Evolutionary conservation across 805 yeast species (phyloP).

Genomic region (Starmerella khaoyaiensis): DNA sequence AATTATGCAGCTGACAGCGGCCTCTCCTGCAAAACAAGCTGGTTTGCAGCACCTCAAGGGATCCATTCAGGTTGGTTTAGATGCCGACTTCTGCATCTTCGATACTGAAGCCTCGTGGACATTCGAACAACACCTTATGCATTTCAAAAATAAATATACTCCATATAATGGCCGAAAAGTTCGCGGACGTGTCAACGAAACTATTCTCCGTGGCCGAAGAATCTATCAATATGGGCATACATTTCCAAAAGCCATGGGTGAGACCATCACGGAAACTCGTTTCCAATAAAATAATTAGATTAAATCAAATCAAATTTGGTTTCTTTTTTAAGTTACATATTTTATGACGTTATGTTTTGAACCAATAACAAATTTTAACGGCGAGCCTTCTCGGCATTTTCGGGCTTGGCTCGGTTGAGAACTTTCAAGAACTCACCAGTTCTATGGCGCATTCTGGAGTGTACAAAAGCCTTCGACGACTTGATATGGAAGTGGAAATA

Average conservation of each 20-base stretch:
- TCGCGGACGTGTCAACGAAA: constrained; percentile 63
- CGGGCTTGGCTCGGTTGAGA: constrained; percentile 93
- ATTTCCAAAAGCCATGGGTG: constrained; percentile 14
- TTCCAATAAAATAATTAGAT: background rate
- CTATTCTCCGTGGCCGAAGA: constrained; percentile 61
- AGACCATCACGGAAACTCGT: constrained; percentile 16
- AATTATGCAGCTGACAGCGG: constrained; percentile 65
- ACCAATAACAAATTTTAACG: background rate
- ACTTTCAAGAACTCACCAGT: constrained; percentile 90
- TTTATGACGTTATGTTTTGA: background rate
- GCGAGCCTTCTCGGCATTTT: constrained; percentile 36
- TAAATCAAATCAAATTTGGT: background rate
- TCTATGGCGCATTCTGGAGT: constrained; percentile 93
- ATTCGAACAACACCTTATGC: constrained; percentile 28
- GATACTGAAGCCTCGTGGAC: constrained; percentile 49
- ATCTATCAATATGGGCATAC: constrained; percentile 32
- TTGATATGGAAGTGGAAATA: constrained; percentile 98
- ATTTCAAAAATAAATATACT: constrained; percentile 75
- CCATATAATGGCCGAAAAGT: constrained; percentile 66
- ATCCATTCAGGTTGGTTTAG: constrained; percentile 53
- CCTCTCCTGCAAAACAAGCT: constrained; percentile 73
- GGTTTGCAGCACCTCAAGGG: constrained; percentile 71
- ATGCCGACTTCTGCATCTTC: constrained; percentile 79
- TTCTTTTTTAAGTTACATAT: background rate
- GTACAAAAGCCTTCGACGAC: constrained; percentile 96